Evolutionary conservation across 2,329 filamentous ascomycete genomes (phyloP).

Genomic region (Reticulascus tulasneorum): DNA sequence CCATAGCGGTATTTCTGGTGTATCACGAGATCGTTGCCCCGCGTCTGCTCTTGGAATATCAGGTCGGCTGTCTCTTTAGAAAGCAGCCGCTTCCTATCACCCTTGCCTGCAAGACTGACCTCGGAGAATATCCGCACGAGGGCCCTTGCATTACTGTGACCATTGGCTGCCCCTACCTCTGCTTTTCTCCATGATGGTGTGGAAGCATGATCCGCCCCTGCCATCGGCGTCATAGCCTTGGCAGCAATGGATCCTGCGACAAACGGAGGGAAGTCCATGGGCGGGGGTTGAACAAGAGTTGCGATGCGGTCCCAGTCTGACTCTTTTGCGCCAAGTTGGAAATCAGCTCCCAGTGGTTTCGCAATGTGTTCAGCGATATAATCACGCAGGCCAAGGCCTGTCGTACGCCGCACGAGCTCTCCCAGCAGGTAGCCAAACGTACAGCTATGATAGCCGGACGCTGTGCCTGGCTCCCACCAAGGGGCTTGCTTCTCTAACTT

Average conservation of each 20-base stretch:
- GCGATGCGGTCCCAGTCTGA: slow-evolving; percentile 36
- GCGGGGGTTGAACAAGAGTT: slow-evolving; percentile 22
- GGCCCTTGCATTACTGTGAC: slow-evolving; percentile 39
- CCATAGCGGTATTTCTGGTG: slow-evolving; percentile 32
- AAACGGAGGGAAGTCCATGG: not conserved
- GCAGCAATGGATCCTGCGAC: slow-evolving; percentile 19
- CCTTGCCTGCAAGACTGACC: slow-evolving; percentile 15
- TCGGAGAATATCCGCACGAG: slow-evolving; percentile 36
- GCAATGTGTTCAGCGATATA: slow-evolving; percentile 35
- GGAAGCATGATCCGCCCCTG: slow-evolving; percentile 13
- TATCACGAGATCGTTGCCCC: slow-evolving; percentile 35
- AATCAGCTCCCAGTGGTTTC: slow-evolving; percentile 39
- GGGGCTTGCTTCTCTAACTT: slow-evolving; percentile 35
- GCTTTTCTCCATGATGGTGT: slow-evolving; percentile 30
- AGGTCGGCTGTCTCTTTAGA: slow-evolving; percentile 36
- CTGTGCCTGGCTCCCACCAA: slow-evolving; percentile 40
- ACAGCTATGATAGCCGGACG: slow-evolving; percentile 36
- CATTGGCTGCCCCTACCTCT: slow-evolving; percentile 39
- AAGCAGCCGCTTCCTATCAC: slow-evolving; percentile 26
- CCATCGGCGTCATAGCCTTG: slow-evolving; percentile 21
- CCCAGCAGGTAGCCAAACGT: slow-evolving; percentile 38
- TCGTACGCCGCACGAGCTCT: slow-evolving; percentile 36
- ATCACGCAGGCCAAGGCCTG: slow-evolving; percentile 35
- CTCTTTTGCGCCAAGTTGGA: slow-evolving; percentile 38
- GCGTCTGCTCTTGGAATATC: slow-evolving; percentile 40